Evolutionary conservation across 208 protist genomes (phyloP).

Genomic region (Crithidia brevicula): DNA sequence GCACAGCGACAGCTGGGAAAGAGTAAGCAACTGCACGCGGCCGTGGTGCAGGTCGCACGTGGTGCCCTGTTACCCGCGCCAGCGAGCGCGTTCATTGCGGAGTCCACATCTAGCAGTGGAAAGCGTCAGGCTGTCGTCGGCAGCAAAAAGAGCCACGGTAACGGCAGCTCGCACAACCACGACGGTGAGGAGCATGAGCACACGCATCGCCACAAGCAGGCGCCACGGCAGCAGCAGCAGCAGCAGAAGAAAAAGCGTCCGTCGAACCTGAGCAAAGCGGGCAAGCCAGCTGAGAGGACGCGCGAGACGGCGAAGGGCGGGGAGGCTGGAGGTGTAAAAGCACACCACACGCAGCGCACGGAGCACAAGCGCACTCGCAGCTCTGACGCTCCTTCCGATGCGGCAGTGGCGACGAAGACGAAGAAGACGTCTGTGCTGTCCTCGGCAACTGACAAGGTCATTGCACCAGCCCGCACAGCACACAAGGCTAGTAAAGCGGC

Average conservation of each 20-base stretch:
- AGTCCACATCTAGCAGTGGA: too few relatives aligned
- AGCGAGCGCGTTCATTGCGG: slow-evolving; percentile 24
- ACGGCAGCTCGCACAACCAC: neutral
- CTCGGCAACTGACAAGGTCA: neutral
- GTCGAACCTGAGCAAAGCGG: neutral
- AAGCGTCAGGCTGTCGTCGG: too few relatives aligned
- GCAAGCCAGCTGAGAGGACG: neutral
- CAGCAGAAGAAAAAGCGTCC: neutral
- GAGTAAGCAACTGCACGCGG: slow-evolving; percentile 61
- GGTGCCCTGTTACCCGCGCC: slow-evolving; percentile 64
- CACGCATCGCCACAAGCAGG: neutral
- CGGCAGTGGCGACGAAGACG: slow-evolving; percentile 1
- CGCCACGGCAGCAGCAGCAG: slow-evolving; percentile 1
- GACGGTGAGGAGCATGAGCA: slow-evolving; percentile 3
- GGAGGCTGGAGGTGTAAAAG: neutral
- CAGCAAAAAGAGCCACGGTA: neutral
- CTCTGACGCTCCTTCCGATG: slow-evolving; percentile 5
- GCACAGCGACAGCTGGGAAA: slow-evolving; percentile 25
- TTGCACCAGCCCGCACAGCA: neutral
- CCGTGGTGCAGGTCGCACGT: slow-evolving; percentile 63
- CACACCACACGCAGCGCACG: neutral
- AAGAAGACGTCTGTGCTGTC: slow-evolving; percentile 16
- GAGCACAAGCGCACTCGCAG: slow-evolving; percentile 25
- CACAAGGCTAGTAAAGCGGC: slow-evolving; percentile 19
- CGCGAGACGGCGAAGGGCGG: neutral